phyloP scores from a whole-genome alignment of 164 flowering plant genomes.

The Aristolochia californica region DNA sequence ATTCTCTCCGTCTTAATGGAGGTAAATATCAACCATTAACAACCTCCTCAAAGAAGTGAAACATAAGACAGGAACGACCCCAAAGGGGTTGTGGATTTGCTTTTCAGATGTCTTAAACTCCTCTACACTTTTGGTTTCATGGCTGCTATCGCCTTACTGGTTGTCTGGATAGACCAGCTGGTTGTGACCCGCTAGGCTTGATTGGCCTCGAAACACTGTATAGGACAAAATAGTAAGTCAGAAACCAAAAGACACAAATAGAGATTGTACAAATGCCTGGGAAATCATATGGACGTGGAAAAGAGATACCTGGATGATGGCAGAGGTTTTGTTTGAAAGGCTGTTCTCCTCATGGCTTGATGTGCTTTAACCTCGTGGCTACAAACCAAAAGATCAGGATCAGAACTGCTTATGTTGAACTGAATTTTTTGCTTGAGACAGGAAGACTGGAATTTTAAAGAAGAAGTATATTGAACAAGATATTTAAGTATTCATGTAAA shows the following conservation, averaged over 20 bases:
- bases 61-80: no score
- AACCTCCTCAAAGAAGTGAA: no score
- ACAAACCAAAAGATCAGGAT: conserved; percentile 9
- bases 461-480: background rate
- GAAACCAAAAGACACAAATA: background rate
- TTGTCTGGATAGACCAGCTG: no score
- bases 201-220: conserved; percentile 20
- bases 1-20: no score
- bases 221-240: background rate
- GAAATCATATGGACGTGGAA: background rate
- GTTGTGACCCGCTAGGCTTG: conserved; percentile 19
- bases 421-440: background rate
- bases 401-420: background rate
- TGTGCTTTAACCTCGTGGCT: conserved; percentile 62
- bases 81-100: no score
- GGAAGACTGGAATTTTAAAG: background rate
- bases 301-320: conserved; percentile 24
- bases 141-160: no score
- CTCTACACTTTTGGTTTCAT: no score
- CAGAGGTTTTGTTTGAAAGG: conserved; percentile 22
- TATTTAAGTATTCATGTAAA: background rate
- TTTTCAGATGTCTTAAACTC: no score
- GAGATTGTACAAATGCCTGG: background rate
- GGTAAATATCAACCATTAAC: no score
- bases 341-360: conserved; percentile 46